phyloP scores from a whole-genome alignment of 257 asterid species.

The Plectranthus barbatus region DNA sequence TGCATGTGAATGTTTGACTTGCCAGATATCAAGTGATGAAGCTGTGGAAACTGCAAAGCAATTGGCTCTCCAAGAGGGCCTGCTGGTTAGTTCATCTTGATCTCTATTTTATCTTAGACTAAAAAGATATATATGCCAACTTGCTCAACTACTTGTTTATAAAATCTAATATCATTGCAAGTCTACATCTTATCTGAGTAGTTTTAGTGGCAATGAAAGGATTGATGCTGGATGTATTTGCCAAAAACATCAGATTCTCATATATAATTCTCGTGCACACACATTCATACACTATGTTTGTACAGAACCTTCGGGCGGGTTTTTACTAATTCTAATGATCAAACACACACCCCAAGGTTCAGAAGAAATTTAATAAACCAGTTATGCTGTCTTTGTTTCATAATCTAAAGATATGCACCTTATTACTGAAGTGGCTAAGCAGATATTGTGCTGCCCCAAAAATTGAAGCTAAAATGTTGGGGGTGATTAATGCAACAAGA shows the following conservation, averaged over 20 bases:
- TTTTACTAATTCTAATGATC: no score
- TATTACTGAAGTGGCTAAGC: no score
- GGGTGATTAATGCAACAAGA: no score
- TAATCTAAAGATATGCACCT: no score
- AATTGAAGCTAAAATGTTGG: no score
- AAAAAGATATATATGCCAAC: background rate
- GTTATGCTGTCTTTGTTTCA: no score
- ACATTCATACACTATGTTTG: no score
- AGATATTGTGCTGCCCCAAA: no score
- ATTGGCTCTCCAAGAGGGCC: constrained; percentile 91
- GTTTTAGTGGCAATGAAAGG: background rate
- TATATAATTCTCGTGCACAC: background rate
- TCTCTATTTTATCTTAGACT: background rate
- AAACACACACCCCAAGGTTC: no score
- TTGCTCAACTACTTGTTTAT: background rate
- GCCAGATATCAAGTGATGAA: constrained; percentile 81
- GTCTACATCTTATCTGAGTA: background rate
- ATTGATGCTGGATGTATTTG: background rate
- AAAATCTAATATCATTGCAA: background rate
- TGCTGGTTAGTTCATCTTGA: constrained; percentile 56
- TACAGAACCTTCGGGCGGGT: no score
- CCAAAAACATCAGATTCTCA: background rate
- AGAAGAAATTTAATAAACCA: no score
- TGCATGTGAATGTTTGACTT: background rate
- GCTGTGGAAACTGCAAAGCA: constrained; percentile 90